phyloP scores from a whole-genome alignment of 1,139 yeast genomes.

The Taphrina betulina region DNA sequence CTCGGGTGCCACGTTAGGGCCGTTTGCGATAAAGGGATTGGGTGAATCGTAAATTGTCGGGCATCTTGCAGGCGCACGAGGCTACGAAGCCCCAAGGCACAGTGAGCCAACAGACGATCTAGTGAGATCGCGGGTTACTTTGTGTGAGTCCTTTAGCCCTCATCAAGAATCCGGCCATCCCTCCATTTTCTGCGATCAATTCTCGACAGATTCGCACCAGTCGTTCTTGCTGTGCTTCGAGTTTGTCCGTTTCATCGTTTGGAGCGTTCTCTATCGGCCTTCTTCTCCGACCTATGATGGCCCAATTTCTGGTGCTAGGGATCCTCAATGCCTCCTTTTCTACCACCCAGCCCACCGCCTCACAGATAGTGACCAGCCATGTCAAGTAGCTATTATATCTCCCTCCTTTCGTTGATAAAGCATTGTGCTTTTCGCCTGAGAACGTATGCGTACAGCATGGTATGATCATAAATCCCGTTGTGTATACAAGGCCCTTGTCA shows the following conservation, averaged over 20 bases:
- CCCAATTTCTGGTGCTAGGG: constrained; percentile 93
- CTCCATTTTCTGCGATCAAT: constrained; percentile 71
- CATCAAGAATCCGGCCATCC: constrained; percentile 88
- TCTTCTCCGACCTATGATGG: constrained; percentile 62
- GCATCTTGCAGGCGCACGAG: no score
- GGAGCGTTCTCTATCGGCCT: constrained; percentile 1
- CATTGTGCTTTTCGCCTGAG: constrained; percentile 70
- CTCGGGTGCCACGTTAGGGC: no score
- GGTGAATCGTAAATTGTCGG: no score
- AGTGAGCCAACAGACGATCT: no score
- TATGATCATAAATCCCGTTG: constrained; percentile 68
- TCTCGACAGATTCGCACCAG: constrained; percentile 38
- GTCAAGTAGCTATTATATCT: constrained; percentile 48
- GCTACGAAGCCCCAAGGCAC: no score
- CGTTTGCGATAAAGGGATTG: no score
- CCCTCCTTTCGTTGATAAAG: constrained; percentile 55
- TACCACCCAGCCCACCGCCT: constrained; percentile 74
- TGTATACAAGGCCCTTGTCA: constrained; percentile 52
- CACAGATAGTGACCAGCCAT: constrained; percentile 71
- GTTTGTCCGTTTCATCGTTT: not conserved
- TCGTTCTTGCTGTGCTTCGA: not conserved
- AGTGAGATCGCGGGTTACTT: constrained; percentile 45
- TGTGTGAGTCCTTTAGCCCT: constrained; percentile 58
- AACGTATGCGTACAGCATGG: constrained; percentile 94
- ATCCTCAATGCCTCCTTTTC: constrained; percentile 85